phyloP scores from a whole-genome alignment of 2,329 filamentous ascomycete species.

The Penicillium sp. region DNA sequence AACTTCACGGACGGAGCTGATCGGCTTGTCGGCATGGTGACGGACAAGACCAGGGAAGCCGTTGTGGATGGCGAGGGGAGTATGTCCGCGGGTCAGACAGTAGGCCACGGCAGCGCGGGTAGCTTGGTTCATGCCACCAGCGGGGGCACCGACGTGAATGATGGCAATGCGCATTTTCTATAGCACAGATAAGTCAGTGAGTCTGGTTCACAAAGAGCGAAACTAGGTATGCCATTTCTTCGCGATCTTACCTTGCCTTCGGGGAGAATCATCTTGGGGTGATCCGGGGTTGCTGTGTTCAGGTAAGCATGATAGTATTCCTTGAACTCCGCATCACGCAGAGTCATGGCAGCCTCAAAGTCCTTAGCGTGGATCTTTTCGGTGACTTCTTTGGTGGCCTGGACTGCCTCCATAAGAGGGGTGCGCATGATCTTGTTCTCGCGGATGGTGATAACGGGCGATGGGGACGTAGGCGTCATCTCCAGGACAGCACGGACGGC shows the following conservation, averaged over 20 bases:
- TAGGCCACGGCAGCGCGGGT: slow-evolving; percentile 92
- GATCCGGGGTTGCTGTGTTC: slow-evolving; percentile 83
- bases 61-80: slow-evolving; percentile 91
- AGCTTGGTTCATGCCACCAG: slow-evolving; percentile 97
- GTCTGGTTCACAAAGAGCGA: background rate
- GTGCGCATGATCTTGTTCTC: slow-evolving; percentile 98
- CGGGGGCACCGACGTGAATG: slow-evolving; percentile 94
- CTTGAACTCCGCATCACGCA: slow-evolving; percentile 90
- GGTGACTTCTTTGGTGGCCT: slow-evolving; percentile 82
- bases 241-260: slow-evolving; percentile 67
- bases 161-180: slow-evolving; percentile 92
- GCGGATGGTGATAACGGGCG: slow-evolving; percentile 92
- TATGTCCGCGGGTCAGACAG: slow-evolving; percentile 89
- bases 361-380: slow-evolving; percentile 82
- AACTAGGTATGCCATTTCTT: background rate
- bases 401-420: slow-evolving; percentile 85
- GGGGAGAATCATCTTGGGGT: slow-evolving; percentile 71
- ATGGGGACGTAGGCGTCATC: slow-evolving; percentile 85
- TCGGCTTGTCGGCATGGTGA: slow-evolving; percentile 82
- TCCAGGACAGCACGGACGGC: slow-evolving; percentile 91
- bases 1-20: slow-evolving; percentile 83
- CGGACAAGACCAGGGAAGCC: slow-evolving; percentile 93
- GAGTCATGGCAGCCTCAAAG: slow-evolving; percentile 83
- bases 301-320: slow-evolving; percentile 91
- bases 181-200: background rate